A percentile compares a stretch with the other conserved stretches of the same genome.
These are phyloP conservation scores for Pharnaceum exiguum DNA, from an alignment of 148 eudicot genomes.

Conservation along the genomic window DNA sequence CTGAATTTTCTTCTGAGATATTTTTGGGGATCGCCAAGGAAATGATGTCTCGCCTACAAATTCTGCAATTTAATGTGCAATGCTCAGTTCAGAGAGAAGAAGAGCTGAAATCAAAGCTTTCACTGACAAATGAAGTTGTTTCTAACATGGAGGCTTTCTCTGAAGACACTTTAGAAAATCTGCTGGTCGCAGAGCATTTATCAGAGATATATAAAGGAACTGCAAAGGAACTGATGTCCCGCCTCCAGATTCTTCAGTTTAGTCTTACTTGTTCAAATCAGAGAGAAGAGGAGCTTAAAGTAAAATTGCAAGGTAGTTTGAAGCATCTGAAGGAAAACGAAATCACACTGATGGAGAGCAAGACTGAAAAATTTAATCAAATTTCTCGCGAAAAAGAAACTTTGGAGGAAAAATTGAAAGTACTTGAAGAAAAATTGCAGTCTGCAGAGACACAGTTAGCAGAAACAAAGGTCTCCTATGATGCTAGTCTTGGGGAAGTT, in stretches of 20 bases:
- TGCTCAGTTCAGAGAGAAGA: conserved; percentile 78
- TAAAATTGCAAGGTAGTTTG: conserved; percentile 28
- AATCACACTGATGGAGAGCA: conserved; percentile 16
- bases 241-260: conserved; percentile 45
- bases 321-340: conserved; percentile 23
- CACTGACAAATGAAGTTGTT: conserved; percentile 45
- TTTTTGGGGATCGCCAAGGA: no score
- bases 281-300: conserved; percentile 53
- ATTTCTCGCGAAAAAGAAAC: conserved; percentile 2
- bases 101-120: conserved; percentile 53
- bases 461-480: conserved; percentile 35
- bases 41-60: no score
- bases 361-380: conserved; percentile 1
- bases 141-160: conserved; percentile 59
- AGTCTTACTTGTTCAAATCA: conserved; percentile 39
- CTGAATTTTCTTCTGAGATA: no score
- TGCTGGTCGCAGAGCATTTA: conserved; percentile 75
- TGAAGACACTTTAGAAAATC: conserved; percentile 62
- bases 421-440: conserved; percentile 43
- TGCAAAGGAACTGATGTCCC: conserved; percentile 54
- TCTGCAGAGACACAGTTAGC: conserved; percentile 35
- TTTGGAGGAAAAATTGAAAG: conserved; percentile 40
- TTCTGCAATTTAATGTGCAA: no score
- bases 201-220: conserved; percentile 58
- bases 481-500: conserved; percentile 42